phyloP scores from a whole-genome alignment of 1,284 basidiomycete species.

The Papiliotrema laurentii region DNA sequence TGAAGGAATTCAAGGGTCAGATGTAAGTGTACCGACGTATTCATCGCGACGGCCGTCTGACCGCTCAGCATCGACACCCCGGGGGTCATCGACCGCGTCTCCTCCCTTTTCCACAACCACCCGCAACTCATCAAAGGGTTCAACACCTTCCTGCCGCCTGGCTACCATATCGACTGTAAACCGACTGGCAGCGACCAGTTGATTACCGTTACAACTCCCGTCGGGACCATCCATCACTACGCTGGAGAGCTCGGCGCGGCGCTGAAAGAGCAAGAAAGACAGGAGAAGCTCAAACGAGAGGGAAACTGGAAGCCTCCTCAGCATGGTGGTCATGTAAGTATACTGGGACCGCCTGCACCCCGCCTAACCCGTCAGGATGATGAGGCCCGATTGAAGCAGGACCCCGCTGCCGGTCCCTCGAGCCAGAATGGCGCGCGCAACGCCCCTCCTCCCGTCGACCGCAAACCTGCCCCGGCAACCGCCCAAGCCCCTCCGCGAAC shows the following conservation, averaged over 20 bases:
- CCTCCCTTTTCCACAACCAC: conserved; percentile 89
- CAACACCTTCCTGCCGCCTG: conserved; percentile 96
- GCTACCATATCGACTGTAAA: conserved; percentile 88
- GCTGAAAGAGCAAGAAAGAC: conserved; percentile 26
- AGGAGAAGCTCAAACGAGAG: conserved; percentile 6
- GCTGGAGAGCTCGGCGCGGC: conserved; percentile 47
- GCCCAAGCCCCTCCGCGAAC: no score
- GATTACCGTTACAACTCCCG: conserved; percentile 93
- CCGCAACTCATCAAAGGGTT: conserved; percentile 94
- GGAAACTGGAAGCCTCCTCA: not conserved
- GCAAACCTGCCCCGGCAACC: conserved; percentile 9
- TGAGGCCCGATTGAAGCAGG: no score
- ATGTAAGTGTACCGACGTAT: conserved; percentile 67
- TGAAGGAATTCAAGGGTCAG: conserved; percentile 98
- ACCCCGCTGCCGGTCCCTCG: no score
- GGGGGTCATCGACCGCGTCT: conserved; percentile 96
- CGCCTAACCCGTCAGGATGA: no score
- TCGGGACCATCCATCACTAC: conserved; percentile 67
- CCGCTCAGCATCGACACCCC: conserved; percentile 86
- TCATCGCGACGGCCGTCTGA: conserved; percentile 4
- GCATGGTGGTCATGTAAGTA: not conserved
- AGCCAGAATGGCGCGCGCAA: not conserved
- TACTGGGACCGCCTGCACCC: no score
- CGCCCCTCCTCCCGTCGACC: not conserved
- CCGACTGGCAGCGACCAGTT: conserved; percentile 62